These are phyloP conservation scores for Pulveroboletus ravenelii DNA, from an alignment of 768 basidiomycete species.

Conservation along the genomic window DNA sequence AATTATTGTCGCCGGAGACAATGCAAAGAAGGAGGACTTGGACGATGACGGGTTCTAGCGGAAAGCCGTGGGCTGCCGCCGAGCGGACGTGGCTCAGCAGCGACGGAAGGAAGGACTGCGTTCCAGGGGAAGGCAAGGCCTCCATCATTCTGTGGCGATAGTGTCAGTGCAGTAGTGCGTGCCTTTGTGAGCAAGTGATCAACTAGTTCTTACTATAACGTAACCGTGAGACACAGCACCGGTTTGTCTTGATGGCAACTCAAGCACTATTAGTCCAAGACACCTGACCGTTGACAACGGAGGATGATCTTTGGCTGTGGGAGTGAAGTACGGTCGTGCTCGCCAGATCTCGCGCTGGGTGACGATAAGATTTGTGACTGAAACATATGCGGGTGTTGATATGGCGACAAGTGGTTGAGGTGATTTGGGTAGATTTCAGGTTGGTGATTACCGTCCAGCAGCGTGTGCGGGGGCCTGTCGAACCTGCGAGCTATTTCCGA, in stretches of 20 bases:
- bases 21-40: constrained; percentile 65
- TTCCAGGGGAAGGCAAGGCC: constrained; percentile 37
- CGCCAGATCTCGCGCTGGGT: not conserved
- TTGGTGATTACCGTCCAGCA: not conserved
- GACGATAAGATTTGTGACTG: not conserved
- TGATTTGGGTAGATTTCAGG: not conserved
- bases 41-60: constrained; percentile 58
- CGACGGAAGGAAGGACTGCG: constrained; percentile 45
- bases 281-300: not conserved
- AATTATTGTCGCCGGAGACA: constrained; percentile 55
- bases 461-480: not conserved
- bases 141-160: constrained; percentile 15
- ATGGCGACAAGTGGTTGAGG: constrained; percentile 12
- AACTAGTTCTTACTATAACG: not conserved
- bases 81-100: constrained; percentile 44
- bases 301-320: too few species aligned
- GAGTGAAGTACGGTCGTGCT: too few species aligned
- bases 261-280: not conserved
- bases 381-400: constrained; percentile 12
- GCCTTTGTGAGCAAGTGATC: not conserved
- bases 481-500: constrained; percentile 18
- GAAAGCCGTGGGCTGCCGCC: constrained; percentile 43
- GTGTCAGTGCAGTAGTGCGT: not conserved
- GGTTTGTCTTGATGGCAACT: constrained; percentile 25
- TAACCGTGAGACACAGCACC: constrained; percentile 13